These are phyloP conservation scores for Curvularia lunata DNA, from an alignment of 2,329 filamentous ascomycete genomes.

Conservation along the genomic window DNA sequence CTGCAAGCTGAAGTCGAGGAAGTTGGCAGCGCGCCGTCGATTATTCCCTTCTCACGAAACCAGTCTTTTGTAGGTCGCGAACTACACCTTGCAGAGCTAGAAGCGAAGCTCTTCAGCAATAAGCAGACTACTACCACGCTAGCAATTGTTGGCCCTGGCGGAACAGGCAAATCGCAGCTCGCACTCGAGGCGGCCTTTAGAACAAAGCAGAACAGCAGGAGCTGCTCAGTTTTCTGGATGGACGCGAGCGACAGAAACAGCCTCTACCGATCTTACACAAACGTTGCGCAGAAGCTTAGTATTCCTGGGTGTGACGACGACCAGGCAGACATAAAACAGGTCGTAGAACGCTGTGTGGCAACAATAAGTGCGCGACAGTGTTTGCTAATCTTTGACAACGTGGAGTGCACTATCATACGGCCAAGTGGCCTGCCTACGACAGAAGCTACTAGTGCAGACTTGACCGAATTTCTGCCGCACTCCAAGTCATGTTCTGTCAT, in stretches of 20 bases:
- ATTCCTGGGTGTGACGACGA: slow-evolving; percentile 28
- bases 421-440: slow-evolving; percentile 12
- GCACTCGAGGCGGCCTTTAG: slow-evolving; percentile 51
- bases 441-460: not conserved
- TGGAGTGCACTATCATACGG: slow-evolving; percentile 31
- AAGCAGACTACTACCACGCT: slow-evolving; percentile 15
- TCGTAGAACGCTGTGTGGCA: slow-evolving; percentile 20
- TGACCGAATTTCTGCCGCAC: too few species aligned
- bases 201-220: slow-evolving; percentile 42
- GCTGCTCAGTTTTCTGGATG: slow-evolving; percentile 55
- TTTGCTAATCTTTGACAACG: slow-evolving; percentile 23
- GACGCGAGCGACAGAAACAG: slow-evolving; percentile 49
- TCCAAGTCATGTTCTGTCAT: too few species aligned
- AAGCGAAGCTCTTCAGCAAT: slow-evolving; percentile 33
- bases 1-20: slow-evolving; percentile 22
- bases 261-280: slow-evolving; percentile 49
- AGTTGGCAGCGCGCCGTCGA: slow-evolving; percentile 21
- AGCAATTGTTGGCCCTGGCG: slow-evolving; percentile 24
- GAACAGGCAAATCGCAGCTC: slow-evolving; percentile 32
- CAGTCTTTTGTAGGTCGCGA: slow-evolving; percentile 33
- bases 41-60: slow-evolving; percentile 39
- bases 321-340: slow-evolving; percentile 7
- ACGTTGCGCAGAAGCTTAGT: slow-evolving; percentile 34
- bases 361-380: slow-evolving; percentile 4
- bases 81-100: slow-evolving; percentile 33